Base-by-base conservation (phyloP, 2,329 filamentous ascomycete genomes). In the Elsinoe batatas region DNA sequence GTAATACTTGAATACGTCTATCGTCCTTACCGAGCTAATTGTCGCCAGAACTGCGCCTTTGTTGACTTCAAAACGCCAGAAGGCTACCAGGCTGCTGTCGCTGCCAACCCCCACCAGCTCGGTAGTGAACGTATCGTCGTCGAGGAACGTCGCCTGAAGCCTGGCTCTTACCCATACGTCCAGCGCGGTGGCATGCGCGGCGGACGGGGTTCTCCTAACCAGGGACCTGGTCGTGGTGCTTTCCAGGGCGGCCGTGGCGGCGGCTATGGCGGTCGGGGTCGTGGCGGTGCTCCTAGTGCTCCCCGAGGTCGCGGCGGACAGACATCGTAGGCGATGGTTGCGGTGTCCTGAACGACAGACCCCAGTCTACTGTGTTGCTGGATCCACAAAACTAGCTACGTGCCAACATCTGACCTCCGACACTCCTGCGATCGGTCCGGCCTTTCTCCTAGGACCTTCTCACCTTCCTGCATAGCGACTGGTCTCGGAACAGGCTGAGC, bases 21-120 rank as follows among this genome's bases (percentile, higher is more conserved):
- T 12, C 20, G 18, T 13, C 5, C 5, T 2, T 22, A 4, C 17
- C 5, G 8, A 7, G 20, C 53, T 59, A 22, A 59, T 54, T 12
- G 15, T 18, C 5, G 11, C 22, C 67, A 95, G 91, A 96, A 93
- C 79, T 96, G 90, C 67, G 93, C 93, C 22, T 97, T 97, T 68
- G 88, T 96, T 58, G 93, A 98, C 71, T 98, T 93, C 72, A 86
- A 84, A 67, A 87, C 85, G 46, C 69, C 82, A 18, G 83, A 90
- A 56, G 89, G 83, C 46, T 96, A 95, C 73, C 81, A 88, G 69
- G 85, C 87, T 60, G 93, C 93, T 42, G 79, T 88, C 36, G 81
- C 81, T 59, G 86, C 85, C 63, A 97, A 94, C 74, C 91, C 91
- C 35, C 89, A 95, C 73, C 79, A 80, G 43, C 81, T 98, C 60